phyloP scores from a whole-genome alignment of 768 basidiomycete genomes.

The Hygrophorus pudorinus region DNA sequence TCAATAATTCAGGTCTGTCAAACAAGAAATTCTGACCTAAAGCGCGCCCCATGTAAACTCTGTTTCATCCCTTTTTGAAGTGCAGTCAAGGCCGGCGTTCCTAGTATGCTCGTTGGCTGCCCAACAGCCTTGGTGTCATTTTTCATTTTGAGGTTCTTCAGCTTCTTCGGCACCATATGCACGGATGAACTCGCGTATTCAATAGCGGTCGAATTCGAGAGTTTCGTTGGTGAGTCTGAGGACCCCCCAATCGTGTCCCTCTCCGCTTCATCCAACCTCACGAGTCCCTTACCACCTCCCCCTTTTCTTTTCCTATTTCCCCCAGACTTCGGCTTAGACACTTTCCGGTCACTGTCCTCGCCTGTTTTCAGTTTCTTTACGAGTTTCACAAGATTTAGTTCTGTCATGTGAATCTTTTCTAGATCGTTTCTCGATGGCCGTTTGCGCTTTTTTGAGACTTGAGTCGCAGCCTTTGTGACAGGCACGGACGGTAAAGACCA shows the following conservation, averaged over 20 bases:
- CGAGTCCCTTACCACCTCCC: constrained; percentile 13
- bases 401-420: constrained; percentile 25
- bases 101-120: not conserved
- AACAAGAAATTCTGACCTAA: constrained; percentile 42
- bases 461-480: constrained; percentile 21
- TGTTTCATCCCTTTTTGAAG: constrained; percentile 74
- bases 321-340: not conserved
- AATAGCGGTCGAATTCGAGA: no score
- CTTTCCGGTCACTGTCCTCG: constrained; percentile 14
- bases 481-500: constrained; percentile 47
- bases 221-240: not conserved
- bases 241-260: constrained; percentile 7
- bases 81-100: constrained; percentile 39
- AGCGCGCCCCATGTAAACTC: constrained; percentile 78
- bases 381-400: constrained; percentile 52
- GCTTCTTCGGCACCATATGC: constrained; percentile 8
- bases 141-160: constrained; percentile 15
- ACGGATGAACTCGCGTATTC: no score
- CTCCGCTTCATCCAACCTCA: constrained; percentile 8
- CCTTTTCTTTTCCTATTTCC: constrained; percentile 11
- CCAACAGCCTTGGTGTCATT: constrained; percentile 4
- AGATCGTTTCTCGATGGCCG: constrained; percentile 24
- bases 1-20: not conserved
- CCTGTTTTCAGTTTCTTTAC: constrained; percentile 33
- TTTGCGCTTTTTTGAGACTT: constrained; percentile 46